Evolutionary conservation across 176 grass and related monocot species (phyloP).

Genomic region (Typha latifolia): DNA sequence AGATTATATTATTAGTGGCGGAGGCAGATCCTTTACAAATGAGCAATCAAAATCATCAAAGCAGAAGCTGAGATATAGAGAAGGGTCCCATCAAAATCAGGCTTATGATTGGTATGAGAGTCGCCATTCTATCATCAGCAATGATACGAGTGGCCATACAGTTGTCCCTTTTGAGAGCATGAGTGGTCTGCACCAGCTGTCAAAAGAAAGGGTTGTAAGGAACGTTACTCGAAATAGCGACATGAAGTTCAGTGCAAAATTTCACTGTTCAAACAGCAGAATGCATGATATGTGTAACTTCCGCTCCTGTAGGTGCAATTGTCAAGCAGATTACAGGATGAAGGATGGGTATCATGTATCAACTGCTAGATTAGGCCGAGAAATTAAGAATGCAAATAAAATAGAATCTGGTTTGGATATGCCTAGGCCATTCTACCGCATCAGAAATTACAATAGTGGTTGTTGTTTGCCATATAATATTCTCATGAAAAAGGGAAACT

Average conservation of each 20-base stretch:
- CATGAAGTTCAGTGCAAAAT: conserved; percentile 7
- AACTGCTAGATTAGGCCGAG: too few species aligned
- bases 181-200: conserved; percentile 33
- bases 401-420: conserved; percentile 25
- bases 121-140: background rate
- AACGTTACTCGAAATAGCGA: conserved; percentile 35
- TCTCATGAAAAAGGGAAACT: conserved; percentile 38
- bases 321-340: conserved; percentile 28
- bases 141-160: conserved; percentile 1
- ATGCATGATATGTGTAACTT: conserved; percentile 48
- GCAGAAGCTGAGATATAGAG: conserved; percentile 45
- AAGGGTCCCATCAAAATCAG: conserved; percentile 33
- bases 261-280: conserved; percentile 39
- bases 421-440: conserved; percentile 49
- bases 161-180: conserved; percentile 19
- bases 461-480: conserved; percentile 18
- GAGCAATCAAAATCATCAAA: conserved; percentile 51
- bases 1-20: conserved; percentile 26
- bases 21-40: conserved; percentile 33
- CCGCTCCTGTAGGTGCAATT: conserved; percentile 43
- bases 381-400: conserved; percentile 16
- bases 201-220: conserved; percentile 40
- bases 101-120: conserved; percentile 36
- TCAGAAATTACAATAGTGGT: conserved; percentile 23
- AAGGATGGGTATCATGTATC: conserved; percentile 10